Evolutionary conservation across 345 rosid species (phyloP).

Genomic region (Rhizophora mangle): DNA sequence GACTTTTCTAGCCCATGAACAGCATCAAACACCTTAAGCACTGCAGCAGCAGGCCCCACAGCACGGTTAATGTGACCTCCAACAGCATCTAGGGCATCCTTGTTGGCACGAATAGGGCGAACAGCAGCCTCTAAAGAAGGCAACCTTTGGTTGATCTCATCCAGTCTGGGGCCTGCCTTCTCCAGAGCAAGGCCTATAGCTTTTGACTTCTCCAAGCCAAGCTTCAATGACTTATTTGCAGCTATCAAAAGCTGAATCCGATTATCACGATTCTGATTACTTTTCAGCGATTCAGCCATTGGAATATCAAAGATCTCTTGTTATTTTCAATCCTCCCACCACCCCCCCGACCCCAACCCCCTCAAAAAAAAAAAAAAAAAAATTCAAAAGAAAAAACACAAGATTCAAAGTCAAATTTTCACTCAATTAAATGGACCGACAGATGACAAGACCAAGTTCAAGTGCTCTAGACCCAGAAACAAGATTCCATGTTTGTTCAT

Average conservation of each 20-base stretch:
- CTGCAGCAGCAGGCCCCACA: constrained; percentile 97
- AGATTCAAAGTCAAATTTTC: constrained; percentile 13
- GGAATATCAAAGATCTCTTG: constrained; percentile 24
- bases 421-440: background rate
- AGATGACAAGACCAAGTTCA: background rate
- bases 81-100: constrained; percentile 75
- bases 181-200: constrained; percentile 51
- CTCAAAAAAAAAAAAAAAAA: no score
- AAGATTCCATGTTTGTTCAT: background rate
- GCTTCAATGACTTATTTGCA: constrained; percentile 64
- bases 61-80: constrained; percentile 98
- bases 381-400: background rate
- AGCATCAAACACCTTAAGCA: constrained; percentile 96
- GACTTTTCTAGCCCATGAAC: constrained; percentile 95
- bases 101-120: constrained; percentile 88
- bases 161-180: constrained; percentile 68
- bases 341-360: no score
- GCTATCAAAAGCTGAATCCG: constrained; percentile 52
- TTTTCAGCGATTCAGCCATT: constrained; percentile 44
- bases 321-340: constrained; percentile 1
- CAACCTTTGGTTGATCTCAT: constrained; percentile 71
- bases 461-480: constrained; percentile 1
- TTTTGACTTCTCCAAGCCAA: constrained; percentile 80
- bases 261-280: constrained; percentile 11
- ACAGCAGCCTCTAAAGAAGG: constrained; percentile 78